Conservation (phyloP, 2,329 filamentous ascomycete genomes). For the Corynespora cassiicola region DNA sequence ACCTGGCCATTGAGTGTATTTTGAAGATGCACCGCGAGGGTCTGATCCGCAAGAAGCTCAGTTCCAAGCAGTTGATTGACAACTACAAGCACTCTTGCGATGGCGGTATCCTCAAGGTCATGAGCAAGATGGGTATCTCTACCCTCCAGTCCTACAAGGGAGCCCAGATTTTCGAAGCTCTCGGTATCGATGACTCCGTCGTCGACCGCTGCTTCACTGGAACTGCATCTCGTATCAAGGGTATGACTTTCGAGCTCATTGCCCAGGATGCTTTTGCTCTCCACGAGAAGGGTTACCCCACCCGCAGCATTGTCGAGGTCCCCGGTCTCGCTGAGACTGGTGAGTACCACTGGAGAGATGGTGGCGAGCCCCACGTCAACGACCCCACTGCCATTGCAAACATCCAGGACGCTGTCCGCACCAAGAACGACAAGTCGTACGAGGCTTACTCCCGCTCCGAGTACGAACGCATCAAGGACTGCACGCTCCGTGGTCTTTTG, state of each 20-base stretch:
- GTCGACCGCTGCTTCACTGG: conserved; percentile 95
- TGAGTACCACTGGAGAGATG: conserved; percentile 98
- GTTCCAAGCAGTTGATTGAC: conserved; percentile 80
- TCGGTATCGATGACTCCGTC: conserved; percentile 89
- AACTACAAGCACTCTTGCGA: conserved; percentile 98
- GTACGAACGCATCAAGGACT: conserved; percentile 96
- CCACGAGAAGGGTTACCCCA: conserved; percentile 91
- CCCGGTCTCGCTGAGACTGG: conserved; percentile 88
- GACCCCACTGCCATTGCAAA: conserved; percentile 95
- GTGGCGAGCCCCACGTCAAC: conserved; percentile 93
- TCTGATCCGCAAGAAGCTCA: conserved; percentile 87
- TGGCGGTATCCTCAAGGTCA: conserved; percentile 96
- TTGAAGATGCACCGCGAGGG: conserved; percentile 95
- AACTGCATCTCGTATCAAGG: conserved; percentile 92
- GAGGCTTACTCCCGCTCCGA: conserved; percentile 93
- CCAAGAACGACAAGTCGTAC: conserved; percentile 98
- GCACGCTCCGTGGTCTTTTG: conserved; percentile 89
- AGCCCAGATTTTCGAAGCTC: conserved; percentile 95
- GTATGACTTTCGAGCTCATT: conserved; percentile 91
- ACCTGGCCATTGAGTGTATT: conserved; percentile 95
- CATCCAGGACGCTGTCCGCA: conserved; percentile 93
- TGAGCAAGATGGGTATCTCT: conserved; percentile 99
- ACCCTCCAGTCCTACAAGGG: conserved; percentile 97
- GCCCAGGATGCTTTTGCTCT: conserved; percentile 94
- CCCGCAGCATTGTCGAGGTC: conserved; percentile 75